phyloP scores from a whole-genome alignment of 1,284 basidiomycete genomes.

The Cutaneotrichosporon curvatum region DNA sequence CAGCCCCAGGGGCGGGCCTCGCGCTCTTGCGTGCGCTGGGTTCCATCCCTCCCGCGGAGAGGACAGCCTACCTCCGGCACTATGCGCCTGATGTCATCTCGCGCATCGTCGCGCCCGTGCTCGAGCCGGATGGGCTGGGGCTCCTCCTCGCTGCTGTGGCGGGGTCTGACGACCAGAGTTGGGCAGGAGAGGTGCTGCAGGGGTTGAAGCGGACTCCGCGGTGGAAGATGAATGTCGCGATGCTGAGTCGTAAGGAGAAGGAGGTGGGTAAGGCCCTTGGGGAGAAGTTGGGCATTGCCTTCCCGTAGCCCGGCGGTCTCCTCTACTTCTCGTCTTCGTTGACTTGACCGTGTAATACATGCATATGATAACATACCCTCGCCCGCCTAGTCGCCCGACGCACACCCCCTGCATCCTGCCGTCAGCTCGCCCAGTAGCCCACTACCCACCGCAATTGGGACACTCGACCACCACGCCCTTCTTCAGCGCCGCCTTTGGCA shows the following conservation, averaged over 20 bases:
- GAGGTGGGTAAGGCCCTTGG: constrained; percentile 8
- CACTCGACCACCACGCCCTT: constrained; percentile 93
- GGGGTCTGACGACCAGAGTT: constrained; percentile 5
- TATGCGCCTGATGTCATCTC: constrained; percentile 23
- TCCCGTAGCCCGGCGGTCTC: too few species aligned
- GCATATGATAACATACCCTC: constrained; percentile 1
- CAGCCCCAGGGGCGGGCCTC: constrained; percentile 29
- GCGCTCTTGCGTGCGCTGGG: constrained; percentile 25
- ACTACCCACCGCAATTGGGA: constrained; percentile 82
- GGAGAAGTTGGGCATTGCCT: too few species aligned
- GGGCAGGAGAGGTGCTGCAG: constrained; percentile 14
- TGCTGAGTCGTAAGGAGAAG: constrained; percentile 28
- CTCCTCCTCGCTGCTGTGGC: constrained; percentile 21
- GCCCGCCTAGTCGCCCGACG: constrained; percentile 8
- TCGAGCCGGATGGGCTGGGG: constrained; percentile 40
- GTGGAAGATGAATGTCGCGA: constrained; percentile 32
- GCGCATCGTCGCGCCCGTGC: constrained; percentile 22
- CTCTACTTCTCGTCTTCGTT: too few species aligned
- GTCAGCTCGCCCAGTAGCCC: constrained; percentile 52
- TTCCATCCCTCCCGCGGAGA: background rate
- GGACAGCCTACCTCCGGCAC: constrained; percentile 13
- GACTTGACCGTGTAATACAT: constrained; percentile 1
- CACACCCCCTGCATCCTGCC: constrained; percentile 8
- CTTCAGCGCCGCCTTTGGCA: constrained; percentile 88
- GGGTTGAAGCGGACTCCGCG: constrained; percentile 25